phyloP scores from a whole-genome alignment of 2,329 filamentous ascomycete genomes.

The Pseudocercospora macadamiae region DNA sequence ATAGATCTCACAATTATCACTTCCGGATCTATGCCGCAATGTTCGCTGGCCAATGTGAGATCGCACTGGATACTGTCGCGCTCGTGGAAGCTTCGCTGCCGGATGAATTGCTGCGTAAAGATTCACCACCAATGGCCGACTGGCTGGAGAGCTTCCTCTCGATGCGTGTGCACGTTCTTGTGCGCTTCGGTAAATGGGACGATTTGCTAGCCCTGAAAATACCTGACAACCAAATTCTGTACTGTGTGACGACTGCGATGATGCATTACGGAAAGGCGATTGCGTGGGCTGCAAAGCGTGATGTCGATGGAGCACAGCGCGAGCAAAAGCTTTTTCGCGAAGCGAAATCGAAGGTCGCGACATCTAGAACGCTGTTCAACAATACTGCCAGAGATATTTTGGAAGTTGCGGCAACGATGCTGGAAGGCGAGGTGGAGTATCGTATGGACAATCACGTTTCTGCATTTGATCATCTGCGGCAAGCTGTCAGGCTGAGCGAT shows the following conservation, averaged over 20 bases:
- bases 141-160: conserved; percentile 74
- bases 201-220: conserved; percentile 62
- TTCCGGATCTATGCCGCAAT: conserved; percentile 77
- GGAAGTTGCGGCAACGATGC: conserved; percentile 62
- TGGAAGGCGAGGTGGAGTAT: conserved; percentile 75
- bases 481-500: conserved; percentile 63
- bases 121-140: conserved; percentile 75
- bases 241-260: conserved; percentile 71
- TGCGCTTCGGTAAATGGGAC: conserved; percentile 73
- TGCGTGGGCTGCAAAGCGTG: conserved; percentile 63
- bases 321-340: conserved; percentile 56
- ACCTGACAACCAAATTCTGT: conserved; percentile 63
- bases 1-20: conserved; percentile 74
- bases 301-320: conserved; percentile 57
- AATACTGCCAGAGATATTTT: conserved; percentile 68
- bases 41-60: conserved; percentile 68
- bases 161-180: conserved; percentile 68
- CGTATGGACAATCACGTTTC: conserved; percentile 59
- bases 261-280: conserved; percentile 69
- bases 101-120: conserved; percentile 63
- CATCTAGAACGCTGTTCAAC: conserved; percentile 68
- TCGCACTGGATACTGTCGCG: conserved; percentile 63
- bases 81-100: conserved; percentile 66
- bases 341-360: conserved; percentile 57
- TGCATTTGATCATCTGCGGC: conserved; percentile 57